A percentile compares a stretch with the other conserved stretches of the same genome.
phyloP scores from a whole-genome alignment of 2,329 filamentous ascomycete species.

The Raffaelea arxii region DNA sequence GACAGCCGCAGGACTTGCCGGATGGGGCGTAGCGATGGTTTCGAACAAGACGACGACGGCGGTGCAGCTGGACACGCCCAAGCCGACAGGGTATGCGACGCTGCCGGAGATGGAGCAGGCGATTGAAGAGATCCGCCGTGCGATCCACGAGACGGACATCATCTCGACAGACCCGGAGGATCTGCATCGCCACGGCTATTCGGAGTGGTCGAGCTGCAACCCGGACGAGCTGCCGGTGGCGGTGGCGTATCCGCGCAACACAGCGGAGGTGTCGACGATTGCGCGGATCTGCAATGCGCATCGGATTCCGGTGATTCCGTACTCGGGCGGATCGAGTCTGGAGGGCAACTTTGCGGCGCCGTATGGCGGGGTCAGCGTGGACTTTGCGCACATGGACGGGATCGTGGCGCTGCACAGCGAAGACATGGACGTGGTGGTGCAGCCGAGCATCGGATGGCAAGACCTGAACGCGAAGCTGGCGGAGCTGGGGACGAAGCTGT shows the following conservation, averaged over 20 bases:
- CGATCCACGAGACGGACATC: slow-evolving; percentile 37
- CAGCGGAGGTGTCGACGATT: slow-evolving; percentile 49
- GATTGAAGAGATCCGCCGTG: slow-evolving; percentile 37
- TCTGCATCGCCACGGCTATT: slow-evolving; percentile 53
- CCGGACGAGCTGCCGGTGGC: slow-evolving; percentile 51
- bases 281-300: slow-evolving; percentile 66
- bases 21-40: slow-evolving; percentile 29
- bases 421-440: slow-evolving; percentile 88
- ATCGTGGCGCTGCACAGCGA: slow-evolving; percentile 71
- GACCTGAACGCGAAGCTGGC: slow-evolving; percentile 64
- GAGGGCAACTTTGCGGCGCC: slow-evolving; percentile 88
- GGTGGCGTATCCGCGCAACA: slow-evolving; percentile 53
- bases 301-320: slow-evolving; percentile 75
- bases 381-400: slow-evolving; percentile 80
- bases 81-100: slow-evolving; percentile 24
- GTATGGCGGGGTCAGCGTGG: slow-evolving; percentile 77
- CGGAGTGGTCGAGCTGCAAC: slow-evolving; percentile 56
- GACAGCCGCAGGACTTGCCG: slow-evolving; percentile 26
- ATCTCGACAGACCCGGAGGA: slow-evolving; percentile 56
- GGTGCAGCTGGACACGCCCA: not conserved
- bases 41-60: not conserved
- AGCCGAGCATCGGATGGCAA: slow-evolving; percentile 90
- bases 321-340: slow-evolving; percentile 75
- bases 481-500: slow-evolving; percentile 64
- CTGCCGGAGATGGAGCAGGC: slow-evolving; percentile 31